Percentiles rank a stretch among this genome's conserved stretches.
Evolutionary conservation across 164 flowering plant species (phyloP).

Genomic region (Echeveria elegans): DNA sequence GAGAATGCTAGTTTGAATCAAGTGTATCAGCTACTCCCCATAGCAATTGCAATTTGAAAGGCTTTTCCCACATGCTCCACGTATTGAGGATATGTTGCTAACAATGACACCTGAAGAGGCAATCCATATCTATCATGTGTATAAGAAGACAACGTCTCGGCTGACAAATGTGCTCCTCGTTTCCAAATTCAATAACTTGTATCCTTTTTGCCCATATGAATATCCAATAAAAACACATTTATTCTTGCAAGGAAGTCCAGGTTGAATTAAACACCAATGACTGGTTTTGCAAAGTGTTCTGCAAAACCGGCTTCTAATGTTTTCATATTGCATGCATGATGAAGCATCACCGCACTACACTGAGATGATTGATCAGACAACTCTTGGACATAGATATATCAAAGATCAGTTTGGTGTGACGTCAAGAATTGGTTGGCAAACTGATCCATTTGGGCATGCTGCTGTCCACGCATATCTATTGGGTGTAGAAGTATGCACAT

Average conservation of each 20-base stretch:
- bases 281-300: neutral
- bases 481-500: conserved; percentile 38
- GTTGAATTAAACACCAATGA: neutral
- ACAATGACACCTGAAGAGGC: conserved; percentile 92
- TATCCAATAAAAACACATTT: too few species aligned
- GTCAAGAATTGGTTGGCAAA: conserved; percentile 91
- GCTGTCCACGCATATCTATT: conserved; percentile 88
- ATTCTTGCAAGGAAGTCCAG: neutral
- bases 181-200: too few species aligned
- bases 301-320: neutral
- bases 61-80: conserved; percentile 84
- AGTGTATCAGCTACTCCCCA: neutral
- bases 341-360: conserved; percentile 84
- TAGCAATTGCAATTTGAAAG: conserved; percentile 98
- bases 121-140: conserved; percentile 10
- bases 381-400: conserved; percentile 70
- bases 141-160: too few species aligned
- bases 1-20: neutral
- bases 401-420: conserved; percentile 50
- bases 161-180: too few species aligned
- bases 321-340: conserved; percentile 60
- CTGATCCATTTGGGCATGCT: conserved; percentile 97
- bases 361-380: conserved; percentile 94
- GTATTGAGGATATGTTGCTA: conserved; percentile 82
- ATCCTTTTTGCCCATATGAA: too few species aligned